Conservation (phyloP, 768 basidiomycete genomes). For the Lentinula aciculospora region DNA sequence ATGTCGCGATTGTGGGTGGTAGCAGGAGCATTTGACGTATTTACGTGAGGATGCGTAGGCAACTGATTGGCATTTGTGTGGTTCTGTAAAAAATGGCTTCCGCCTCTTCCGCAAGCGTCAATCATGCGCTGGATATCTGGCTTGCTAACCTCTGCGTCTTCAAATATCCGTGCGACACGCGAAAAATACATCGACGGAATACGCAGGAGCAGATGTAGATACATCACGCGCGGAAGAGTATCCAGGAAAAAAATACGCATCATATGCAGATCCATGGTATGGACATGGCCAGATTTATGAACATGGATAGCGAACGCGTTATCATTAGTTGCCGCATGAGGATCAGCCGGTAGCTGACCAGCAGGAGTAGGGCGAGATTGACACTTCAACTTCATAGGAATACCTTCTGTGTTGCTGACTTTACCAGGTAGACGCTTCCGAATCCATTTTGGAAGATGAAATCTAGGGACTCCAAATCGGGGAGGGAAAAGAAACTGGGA, state of each 20-base stretch:
- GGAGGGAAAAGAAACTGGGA: constrained; percentile 18
- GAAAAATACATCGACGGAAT: constrained; percentile 80
- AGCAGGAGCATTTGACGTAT: not conserved
- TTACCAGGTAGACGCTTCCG: constrained; percentile 18
- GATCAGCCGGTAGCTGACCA: not conserved
- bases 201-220: constrained; percentile 45
- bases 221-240: constrained; percentile 33
- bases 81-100: constrained; percentile 4
- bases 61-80: not conserved
- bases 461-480: not conserved
- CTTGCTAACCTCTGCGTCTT: constrained; percentile 71
- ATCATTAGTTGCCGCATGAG: not conserved
- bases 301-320: not conserved
- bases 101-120: constrained; percentile 23
- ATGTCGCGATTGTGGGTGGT: not conserved
- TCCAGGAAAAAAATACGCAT: constrained; percentile 25
- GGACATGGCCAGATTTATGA: not conserved
- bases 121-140: constrained; percentile 63
- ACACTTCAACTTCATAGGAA: not conserved
- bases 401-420: constrained; percentile 16
- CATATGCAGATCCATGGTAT: not conserved
- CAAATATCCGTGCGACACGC: constrained; percentile 69
- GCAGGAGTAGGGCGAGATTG: not conserved
- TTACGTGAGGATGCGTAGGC: not conserved
- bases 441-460: not conserved